phyloP scores from a whole-genome alignment of 2,329 filamentous ascomycete species.

The Pyrenophora tritici-repentis region DNA sequence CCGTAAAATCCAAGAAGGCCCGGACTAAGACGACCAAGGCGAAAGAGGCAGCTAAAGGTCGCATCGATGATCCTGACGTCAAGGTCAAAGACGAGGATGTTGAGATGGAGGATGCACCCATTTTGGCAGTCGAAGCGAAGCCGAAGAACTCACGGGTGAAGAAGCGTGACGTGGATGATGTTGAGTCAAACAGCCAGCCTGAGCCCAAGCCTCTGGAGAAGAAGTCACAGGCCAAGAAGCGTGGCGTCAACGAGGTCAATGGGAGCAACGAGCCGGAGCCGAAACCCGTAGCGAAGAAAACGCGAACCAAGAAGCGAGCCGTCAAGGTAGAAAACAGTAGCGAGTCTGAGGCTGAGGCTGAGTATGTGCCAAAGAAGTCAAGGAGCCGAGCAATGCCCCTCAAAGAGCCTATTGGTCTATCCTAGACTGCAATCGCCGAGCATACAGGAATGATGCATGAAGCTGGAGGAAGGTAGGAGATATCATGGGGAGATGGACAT shows the following conservation, averaged over 20 bases:
- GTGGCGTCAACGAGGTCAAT: too few species aligned
- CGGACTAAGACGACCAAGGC: conserved; percentile 24
- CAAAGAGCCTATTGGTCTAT: neutral
- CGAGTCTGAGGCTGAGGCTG: conserved; percentile 8
- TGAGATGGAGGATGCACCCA: neutral
- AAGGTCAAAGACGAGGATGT: neutral
- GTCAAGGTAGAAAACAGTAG: conserved; percentile 2
- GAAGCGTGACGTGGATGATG: conserved; percentile 10
- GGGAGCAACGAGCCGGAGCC: neutral
- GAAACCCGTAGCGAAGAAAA: neutral
- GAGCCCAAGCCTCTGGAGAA: conserved; percentile 14
- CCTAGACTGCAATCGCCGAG: neutral
- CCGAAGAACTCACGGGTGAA: conserved; percentile 12
- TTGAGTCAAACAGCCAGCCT: neutral
- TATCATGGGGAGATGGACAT: neutral
- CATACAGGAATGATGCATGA: neutral
- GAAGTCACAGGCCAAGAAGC: conserved; percentile 9
- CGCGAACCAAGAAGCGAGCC: conserved; percentile 16
- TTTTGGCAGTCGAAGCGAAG: neutral
- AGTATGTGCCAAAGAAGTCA: conserved; percentile 22
- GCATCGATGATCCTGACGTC: conserved; percentile 1
- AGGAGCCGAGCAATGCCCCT: conserved; percentile 12
- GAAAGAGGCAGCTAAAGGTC: neutral
- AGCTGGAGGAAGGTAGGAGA: neutral
- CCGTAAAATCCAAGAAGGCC: conserved; percentile 35